Conservation (phyloP, 1,284 basidiomycete species). For the Taiwanofungus camphoratus region DNA sequence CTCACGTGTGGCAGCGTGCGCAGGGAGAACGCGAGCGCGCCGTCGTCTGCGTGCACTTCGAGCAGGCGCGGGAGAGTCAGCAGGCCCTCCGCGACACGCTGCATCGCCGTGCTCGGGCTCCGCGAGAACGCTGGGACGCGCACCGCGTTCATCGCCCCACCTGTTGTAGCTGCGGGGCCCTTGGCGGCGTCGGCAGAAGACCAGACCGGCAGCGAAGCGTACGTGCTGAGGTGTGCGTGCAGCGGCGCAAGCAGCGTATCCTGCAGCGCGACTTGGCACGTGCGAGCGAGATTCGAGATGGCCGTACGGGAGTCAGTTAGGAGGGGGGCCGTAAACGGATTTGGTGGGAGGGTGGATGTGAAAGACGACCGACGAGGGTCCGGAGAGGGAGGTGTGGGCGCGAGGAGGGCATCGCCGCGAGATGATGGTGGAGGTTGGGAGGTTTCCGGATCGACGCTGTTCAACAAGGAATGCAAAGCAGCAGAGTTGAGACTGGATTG, state of each 20-base stretch:
- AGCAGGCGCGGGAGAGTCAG: slow-evolving; percentile 91
- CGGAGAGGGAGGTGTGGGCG: slow-evolving; percentile 23
- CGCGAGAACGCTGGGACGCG: slow-evolving; percentile 89
- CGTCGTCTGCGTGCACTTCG: slow-evolving; percentile 91
- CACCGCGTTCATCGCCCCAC: slow-evolving; percentile 54
- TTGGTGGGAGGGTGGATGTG: slow-evolving; percentile 16
- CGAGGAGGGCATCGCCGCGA: slow-evolving; percentile 19
- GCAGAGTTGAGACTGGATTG: slow-evolving; percentile 80
- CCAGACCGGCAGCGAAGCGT: slow-evolving; percentile 72
- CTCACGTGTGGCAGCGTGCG: slow-evolving; percentile 75
- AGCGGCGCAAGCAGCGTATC: slow-evolving; percentile 82
- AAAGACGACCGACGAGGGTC: slow-evolving; percentile 24
- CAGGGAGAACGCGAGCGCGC: slow-evolving; percentile 83
- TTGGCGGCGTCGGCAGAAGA: slow-evolving; percentile 42
- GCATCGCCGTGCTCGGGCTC: slow-evolving; percentile 84
- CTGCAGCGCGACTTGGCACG: slow-evolving; percentile 76
- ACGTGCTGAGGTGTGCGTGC: slow-evolving; percentile 67
- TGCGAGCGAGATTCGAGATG: slow-evolving; percentile 61
- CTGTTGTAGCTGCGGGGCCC: slow-evolving; percentile 30
- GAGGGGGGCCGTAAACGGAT: slow-evolving; percentile 33
- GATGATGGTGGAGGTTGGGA: slow-evolving; percentile 19
- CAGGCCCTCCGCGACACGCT: slow-evolving; percentile 87
- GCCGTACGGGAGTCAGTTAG: slow-evolving; percentile 55
- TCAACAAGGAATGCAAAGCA: slow-evolving; percentile 65
- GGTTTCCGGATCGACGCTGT: slow-evolving; percentile 42